A percentile compares a stretch with the other conserved stretches of the same genome.
These are phyloP conservation scores for Cercospora berteroae DNA, from an alignment of 2,329 filamentous ascomycete species.

Conservation along the genomic window DNA sequence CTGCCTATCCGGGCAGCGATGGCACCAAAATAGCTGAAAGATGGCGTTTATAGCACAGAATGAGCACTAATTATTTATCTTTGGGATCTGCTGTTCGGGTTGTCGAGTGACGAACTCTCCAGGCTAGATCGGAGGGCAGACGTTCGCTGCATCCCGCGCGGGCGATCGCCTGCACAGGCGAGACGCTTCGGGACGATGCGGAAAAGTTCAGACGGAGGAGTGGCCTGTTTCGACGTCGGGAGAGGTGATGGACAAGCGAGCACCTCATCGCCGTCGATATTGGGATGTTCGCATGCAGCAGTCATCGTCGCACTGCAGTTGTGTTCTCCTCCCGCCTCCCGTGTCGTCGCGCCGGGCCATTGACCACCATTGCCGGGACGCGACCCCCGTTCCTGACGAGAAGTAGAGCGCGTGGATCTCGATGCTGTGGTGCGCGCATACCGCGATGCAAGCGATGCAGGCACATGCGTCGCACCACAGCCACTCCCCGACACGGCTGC, in stretches of 20 bases:
- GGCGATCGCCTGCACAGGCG: slow-evolving; percentile 19
- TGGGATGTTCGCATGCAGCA: slow-evolving; percentile 24
- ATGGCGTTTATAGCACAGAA: neutral
- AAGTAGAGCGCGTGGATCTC: slow-evolving; percentile 29
- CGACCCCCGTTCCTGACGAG: slow-evolving; percentile 25
- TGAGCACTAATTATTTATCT: slow-evolving; percentile 7
- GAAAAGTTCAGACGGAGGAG: slow-evolving; percentile 13
- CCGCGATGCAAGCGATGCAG: slow-evolving; percentile 25
- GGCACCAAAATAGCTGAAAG: slow-evolving; percentile 17
- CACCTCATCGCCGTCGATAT: neutral
- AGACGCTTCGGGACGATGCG: slow-evolving; percentile 27
- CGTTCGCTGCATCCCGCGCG: slow-evolving; percentile 7
- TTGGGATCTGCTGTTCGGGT: slow-evolving; percentile 1
- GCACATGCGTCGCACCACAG: slow-evolving; percentile 17
- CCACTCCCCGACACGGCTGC: slow-evolving; percentile 20
- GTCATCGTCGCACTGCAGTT: slow-evolving; percentile 28
- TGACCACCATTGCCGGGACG: slow-evolving; percentile 13
- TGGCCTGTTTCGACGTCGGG: slow-evolving; percentile 5
- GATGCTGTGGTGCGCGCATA: slow-evolving; percentile 29
- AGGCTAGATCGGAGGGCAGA: neutral
- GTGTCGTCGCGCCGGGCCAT: slow-evolving; percentile 11
- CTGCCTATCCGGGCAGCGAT: slow-evolving; percentile 8
- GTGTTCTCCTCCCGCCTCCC: neutral
- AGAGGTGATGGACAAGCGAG: slow-evolving; percentile 11
- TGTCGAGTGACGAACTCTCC: neutral